Percentiles rank a stretch among this genome's conserved stretches.
phyloP scores from a whole-genome alignment of 305 asterid genomes.

The Solanum hybrid region DNA sequence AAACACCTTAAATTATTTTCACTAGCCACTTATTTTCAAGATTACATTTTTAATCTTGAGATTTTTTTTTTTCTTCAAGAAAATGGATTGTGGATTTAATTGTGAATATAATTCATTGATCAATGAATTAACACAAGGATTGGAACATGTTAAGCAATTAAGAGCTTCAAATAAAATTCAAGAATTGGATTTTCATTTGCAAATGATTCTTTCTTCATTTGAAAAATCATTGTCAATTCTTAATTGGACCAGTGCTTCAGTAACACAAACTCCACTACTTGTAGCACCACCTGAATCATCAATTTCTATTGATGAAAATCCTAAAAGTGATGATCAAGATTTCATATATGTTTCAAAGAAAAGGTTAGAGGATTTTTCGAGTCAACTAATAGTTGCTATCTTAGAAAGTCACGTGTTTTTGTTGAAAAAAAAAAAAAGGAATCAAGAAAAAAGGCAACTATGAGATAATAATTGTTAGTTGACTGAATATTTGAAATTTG shows the following conservation, averaged over 20 bases:
- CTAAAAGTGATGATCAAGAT: constrained; percentile 25
- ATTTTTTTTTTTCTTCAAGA: too few species aligned
- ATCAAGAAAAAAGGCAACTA: too few species aligned
- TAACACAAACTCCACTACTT: constrained; percentile 14
- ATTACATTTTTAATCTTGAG: background rate
- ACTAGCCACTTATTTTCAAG: background rate
- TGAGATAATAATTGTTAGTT: background rate
- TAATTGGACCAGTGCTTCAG: constrained; percentile 27
- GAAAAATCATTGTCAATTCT: constrained; percentile 56
- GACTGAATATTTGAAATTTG: background rate
- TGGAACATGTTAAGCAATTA: constrained; percentile 54
- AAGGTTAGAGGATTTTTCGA: constrained; percentile 29
- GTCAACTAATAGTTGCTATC: background rate
- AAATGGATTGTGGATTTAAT: constrained; percentile 34
- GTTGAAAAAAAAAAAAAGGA: background rate
- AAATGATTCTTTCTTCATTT: constrained; percentile 50
- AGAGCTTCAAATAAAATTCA: constrained; percentile 29
- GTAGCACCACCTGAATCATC: constrained; percentile 22
- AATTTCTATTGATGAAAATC: constrained; percentile 38
- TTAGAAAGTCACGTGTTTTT: background rate
- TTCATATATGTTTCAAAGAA: constrained; percentile 32
- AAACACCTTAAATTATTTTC: too few species aligned
- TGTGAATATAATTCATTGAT: constrained; percentile 34
- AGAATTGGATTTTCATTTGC: constrained; percentile 45
- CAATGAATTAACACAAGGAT: constrained; percentile 52